phyloP scores from a whole-genome alignment of 352 stramenopile genomes.

The Phytophthora boehmeriae region DNA sequence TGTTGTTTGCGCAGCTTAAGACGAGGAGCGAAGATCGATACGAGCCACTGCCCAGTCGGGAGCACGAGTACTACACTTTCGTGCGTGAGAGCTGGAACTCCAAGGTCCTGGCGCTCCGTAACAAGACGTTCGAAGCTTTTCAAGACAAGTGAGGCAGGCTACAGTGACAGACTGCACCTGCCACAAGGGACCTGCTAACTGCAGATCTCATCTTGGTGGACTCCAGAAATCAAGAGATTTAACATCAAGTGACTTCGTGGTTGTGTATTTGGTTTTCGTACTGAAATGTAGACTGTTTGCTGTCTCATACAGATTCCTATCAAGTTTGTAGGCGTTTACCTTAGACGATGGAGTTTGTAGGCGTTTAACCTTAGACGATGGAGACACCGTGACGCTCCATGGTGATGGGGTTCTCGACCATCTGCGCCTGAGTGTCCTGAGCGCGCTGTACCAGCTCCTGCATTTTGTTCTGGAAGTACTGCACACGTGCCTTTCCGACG shows the following conservation, averaged over 20 bases:
- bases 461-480: conserved; percentile 73
- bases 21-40: conserved; percentile 55
- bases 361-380: no score
- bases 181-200: neutral
- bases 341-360: no score
- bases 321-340: no score
- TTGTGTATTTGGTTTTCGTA: neutral
- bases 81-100: conserved; percentile 75
- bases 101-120: conserved; percentile 66
- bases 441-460: conserved; percentile 69
- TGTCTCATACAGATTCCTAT: neutral
- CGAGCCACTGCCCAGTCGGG: conserved; percentile 61
- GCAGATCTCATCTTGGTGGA: neutral
- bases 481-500: conserved; percentile 22
- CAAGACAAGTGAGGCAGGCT: conserved; percentile 34
- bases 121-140: conserved; percentile 63
- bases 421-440: conserved; percentile 70
- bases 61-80: conserved; percentile 87
- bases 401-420: conserved; percentile 62
- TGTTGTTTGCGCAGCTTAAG: conserved; percentile 23
- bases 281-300: conserved; percentile 1
- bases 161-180: neutral
- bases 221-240: no score
- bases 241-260: neutral
- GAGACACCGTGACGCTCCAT: conserved; percentile 54